Percentiles rank a stretch among this genome's conserved stretches.
These are phyloP conservation scores for Eucalyptus polybractea DNA, from an alignment of 345 rosid genomes.

Conservation along the genomic window DNA sequence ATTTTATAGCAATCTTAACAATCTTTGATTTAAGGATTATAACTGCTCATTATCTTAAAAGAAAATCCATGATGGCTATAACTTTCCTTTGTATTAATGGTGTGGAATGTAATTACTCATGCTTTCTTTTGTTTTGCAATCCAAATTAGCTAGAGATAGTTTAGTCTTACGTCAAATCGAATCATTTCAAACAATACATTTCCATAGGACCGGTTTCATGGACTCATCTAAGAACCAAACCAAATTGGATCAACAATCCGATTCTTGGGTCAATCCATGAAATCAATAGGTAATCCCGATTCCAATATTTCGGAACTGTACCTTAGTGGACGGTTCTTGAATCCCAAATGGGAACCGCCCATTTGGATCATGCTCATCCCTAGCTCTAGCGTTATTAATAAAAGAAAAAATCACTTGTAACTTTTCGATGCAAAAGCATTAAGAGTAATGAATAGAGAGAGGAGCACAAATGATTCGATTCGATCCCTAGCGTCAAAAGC, in stretches of 20 bases:
- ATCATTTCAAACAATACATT: neutral
- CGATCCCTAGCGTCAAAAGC: neutral
- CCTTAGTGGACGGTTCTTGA: neutral
- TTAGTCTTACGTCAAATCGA: neutral
- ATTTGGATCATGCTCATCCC: rapidly evolving
- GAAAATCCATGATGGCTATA: neutral
- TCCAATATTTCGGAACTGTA: rapidly evolving
- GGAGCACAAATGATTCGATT: neutral
- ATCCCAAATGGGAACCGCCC: rapidly evolving
- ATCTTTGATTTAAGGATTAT: neutral
- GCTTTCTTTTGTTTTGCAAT: neutral
- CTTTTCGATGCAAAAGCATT: neutral
- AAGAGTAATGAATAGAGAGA: neutral
- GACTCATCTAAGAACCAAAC: neutral
- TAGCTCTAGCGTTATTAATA: neutral
- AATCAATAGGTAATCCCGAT: rapidly evolving
- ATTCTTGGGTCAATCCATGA: rapidly evolving
- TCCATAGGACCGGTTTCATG: neutral
- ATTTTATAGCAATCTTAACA: neutral
- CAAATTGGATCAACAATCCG: rapidly evolving
- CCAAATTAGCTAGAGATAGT: neutral
- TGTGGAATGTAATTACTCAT: neutral
- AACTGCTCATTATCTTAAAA: neutral
- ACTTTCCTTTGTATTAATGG: neutral
- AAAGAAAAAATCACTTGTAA: neutral